These are phyloP conservation scores for Lentinula detonsa DNA, from an alignment of 768 basidiomycete species.

Conservation along the genomic window DNA sequence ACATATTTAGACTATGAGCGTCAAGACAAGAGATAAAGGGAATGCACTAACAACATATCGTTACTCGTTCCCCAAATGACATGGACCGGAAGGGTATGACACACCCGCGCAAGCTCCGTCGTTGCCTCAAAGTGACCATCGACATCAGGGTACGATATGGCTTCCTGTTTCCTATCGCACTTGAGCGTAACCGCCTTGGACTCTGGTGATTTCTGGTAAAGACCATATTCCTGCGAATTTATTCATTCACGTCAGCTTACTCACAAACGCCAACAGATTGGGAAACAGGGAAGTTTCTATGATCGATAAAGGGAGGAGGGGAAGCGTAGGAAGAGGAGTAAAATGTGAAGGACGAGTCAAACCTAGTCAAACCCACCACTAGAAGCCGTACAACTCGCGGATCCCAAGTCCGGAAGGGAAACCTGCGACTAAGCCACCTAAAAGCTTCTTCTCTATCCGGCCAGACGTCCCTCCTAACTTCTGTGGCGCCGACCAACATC, in stretches of 20 bases:
- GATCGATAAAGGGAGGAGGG: background rate
- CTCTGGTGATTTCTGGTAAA: constrained; percentile 5
- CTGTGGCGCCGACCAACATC: constrained; percentile 25
- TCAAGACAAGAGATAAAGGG: background rate
- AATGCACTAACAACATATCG: constrained; percentile 34
- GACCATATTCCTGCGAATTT: constrained; percentile 12
- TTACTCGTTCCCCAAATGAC: constrained; percentile 41
- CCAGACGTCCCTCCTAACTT: constrained; percentile 38
- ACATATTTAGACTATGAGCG: background rate
- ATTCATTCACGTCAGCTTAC: background rate
- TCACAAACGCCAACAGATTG: background rate
- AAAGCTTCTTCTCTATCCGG: constrained; percentile 32
- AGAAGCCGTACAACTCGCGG: constrained; percentile 29
- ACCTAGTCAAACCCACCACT: constrained; percentile 22
- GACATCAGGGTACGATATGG: constrained; percentile 36
- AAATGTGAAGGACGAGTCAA: background rate
- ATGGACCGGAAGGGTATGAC: constrained; percentile 33
- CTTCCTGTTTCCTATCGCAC: constrained; percentile 39
- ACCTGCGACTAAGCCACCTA: constrained; percentile 32
- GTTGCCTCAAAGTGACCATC: constrained; percentile 39
- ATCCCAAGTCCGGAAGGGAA: constrained; percentile 45
- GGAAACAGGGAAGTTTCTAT: background rate
- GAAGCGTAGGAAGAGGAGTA: background rate
- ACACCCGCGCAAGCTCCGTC: constrained; percentile 25
- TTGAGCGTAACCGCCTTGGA: constrained; percentile 28